Evolutionary conservation across 441 rosid species (phyloP).

Genomic region (Gossypium davidsonii): DNA sequence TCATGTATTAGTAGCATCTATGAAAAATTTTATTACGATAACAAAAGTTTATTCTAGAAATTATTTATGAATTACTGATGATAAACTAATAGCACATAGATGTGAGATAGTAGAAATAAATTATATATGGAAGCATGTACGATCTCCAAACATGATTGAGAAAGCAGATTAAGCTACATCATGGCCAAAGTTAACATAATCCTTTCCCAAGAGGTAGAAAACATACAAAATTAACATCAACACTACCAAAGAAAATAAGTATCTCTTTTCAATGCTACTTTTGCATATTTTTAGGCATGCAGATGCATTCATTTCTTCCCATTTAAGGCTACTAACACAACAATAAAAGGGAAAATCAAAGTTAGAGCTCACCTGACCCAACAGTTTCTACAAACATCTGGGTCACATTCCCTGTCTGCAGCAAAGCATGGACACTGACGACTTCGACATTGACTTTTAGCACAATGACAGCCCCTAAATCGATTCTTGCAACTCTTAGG

Average conservation of each 20-base stretch:
- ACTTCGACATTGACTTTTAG: slow-evolving; percentile 98
- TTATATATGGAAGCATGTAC: background rate
- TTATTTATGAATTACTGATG: background rate
- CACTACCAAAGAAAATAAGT: background rate
- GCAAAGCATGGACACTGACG: slow-evolving; percentile 99
- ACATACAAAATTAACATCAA: background rate
- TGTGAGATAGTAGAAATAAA: background rate
- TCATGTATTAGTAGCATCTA: background rate
- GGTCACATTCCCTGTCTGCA: slow-evolving; percentile 98
- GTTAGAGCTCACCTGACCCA: slow-evolving; percentile 79
- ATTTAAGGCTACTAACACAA: background rate
- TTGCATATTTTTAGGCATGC: background rate
- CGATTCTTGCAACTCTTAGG: slow-evolving; percentile 97
- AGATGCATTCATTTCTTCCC: background rate
- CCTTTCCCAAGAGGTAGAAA: background rate
- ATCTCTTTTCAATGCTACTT: background rate
- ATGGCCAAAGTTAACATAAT: background rate
- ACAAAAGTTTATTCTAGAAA: background rate
- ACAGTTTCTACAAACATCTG: slow-evolving; percentile 98
- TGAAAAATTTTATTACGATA: background rate
- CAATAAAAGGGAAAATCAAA: slow-evolving; percentile 14
- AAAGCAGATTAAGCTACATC: background rate
- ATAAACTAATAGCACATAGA: background rate
- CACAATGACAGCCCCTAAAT: slow-evolving; percentile 98
- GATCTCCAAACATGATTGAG: background rate